A percentile compares a stretch with the other conserved stretches of the same genome.
phyloP scores from a whole-genome alignment of 495 filamentous ascomycete genomes.

The Penicillium samsonianum region DNA sequence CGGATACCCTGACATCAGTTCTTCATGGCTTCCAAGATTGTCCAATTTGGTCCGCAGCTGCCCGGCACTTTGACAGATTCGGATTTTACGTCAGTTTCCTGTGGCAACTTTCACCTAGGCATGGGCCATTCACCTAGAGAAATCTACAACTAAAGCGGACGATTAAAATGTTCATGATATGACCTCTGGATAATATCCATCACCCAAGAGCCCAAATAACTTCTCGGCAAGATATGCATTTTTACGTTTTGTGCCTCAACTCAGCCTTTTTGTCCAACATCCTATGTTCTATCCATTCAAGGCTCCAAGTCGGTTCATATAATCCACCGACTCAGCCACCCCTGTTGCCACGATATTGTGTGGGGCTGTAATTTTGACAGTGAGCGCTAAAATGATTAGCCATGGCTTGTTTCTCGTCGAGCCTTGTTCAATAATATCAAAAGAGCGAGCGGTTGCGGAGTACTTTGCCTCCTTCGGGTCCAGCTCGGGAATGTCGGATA shows the following conservation, averaged over 20 bases:
- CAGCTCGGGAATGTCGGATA: not conserved
- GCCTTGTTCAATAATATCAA: not conserved
- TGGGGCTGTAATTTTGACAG: not conserved
- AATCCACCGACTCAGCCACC: not conserved
- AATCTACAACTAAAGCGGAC: not conserved
- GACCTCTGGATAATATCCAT: not conserved
- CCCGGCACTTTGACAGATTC: not conserved
- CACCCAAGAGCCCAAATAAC: not conserved
- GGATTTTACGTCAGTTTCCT: conserved; percentile 6
- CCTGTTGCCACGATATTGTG: not conserved
- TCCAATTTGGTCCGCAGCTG: not conserved
- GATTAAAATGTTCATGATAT: not conserved
- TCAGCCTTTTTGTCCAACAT: not conserved
- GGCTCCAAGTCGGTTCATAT: not conserved
- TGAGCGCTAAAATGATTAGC: not conserved
- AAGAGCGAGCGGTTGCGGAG: not conserved
- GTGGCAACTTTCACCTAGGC: conserved; percentile 4
- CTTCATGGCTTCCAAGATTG: not conserved
- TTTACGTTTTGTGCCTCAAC: not conserved
- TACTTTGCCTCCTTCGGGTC: not conserved
- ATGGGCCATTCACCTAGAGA: not conserved
- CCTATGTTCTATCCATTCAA: not conserved
- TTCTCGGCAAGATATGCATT: not conserved
- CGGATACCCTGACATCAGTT: conserved; percentile 4
- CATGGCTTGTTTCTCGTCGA: not conserved